Conservation (phyloP, 371 early-diverging fungal genomes). For the Batkoa obscura region DNA sequence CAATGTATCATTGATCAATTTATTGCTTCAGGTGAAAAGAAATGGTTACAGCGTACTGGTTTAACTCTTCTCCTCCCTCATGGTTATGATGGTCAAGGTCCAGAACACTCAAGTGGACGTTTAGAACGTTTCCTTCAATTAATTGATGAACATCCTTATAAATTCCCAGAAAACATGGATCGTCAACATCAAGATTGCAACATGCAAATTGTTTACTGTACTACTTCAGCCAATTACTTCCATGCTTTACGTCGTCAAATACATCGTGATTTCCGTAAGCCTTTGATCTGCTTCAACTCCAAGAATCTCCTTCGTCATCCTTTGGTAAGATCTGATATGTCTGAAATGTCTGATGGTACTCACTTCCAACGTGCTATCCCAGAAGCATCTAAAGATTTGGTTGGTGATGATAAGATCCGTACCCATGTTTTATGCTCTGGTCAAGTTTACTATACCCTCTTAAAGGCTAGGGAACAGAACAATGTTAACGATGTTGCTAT, state of each 20-base stretch:
- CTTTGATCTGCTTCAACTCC: slow-evolving; percentile 73
- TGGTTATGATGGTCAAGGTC: slow-evolving; percentile 96
- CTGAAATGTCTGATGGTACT: slow-evolving; percentile 65
- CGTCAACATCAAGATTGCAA: slow-evolving; percentile 94
- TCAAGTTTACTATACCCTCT: slow-evolving; percentile 86
- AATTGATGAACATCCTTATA: slow-evolving; percentile 82
- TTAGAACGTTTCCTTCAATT: slow-evolving; percentile 89
- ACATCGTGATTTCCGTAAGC: slow-evolving; percentile 92
- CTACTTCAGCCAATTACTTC: slow-evolving; percentile 93
- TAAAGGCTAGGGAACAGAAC: slow-evolving; percentile 73
- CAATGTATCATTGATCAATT: slow-evolving; percentile 96
- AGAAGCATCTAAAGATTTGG: slow-evolving; percentile 60
- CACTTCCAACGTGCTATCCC: slow-evolving; percentile 80
- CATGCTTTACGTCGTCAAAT: slow-evolving; percentile 89
- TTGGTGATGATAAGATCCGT: slow-evolving; percentile 53
- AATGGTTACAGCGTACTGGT: slow-evolving; percentile 91
- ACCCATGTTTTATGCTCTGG: slow-evolving; percentile 85
- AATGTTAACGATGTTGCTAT: slow-evolving; percentile 65
- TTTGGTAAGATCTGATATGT: slow-evolving; percentile 58
- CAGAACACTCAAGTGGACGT: slow-evolving; percentile 88
- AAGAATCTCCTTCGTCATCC: slow-evolving; percentile 90
- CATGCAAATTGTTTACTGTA: slow-evolving; percentile 89
- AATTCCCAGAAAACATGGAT: slow-evolving; percentile 52
- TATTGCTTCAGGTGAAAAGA: slow-evolving; percentile 86
- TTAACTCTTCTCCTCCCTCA: slow-evolving; percentile 84